A percentile compares a stretch with the other conserved stretches of the same genome.
Evolutionary conservation across 2,329 filamentous ascomycete species (phyloP).

Genomic region (Penicillium sp.): DNA sequence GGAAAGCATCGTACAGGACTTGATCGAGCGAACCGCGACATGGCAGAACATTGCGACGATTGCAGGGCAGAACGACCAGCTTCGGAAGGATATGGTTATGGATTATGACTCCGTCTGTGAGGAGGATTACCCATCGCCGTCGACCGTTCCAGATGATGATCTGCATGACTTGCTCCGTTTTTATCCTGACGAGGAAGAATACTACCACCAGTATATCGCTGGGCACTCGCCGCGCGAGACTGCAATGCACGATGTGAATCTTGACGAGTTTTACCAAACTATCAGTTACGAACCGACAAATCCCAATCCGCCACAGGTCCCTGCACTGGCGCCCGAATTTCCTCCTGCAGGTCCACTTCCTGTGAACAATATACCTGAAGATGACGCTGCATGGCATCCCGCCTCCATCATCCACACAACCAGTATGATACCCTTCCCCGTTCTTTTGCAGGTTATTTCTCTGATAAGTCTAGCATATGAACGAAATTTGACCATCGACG

Average conservation of each 20-base stretch:
- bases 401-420: slow-evolving; percentile 38
- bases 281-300: slow-evolving; percentile 28
- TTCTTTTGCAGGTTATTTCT: not conserved
- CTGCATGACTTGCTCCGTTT: slow-evolving; percentile 43
- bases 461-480: slow-evolving; percentile 42
- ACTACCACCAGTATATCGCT: slow-evolving; percentile 25
- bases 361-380: slow-evolving; percentile 19
- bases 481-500: slow-evolving; percentile 50
- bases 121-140: slow-evolving; percentile 23
- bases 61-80: slow-evolving; percentile 28
- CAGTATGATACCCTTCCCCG: slow-evolving; percentile 31
- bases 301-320: slow-evolving; percentile 18
- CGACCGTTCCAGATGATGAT: slow-evolving; percentile 34
- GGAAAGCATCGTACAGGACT: slow-evolving; percentile 28
- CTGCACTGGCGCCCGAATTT: slow-evolving; percentile 6
- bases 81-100: slow-evolving; percentile 32
- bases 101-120: slow-evolving; percentile 34
- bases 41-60: slow-evolving; percentile 32
- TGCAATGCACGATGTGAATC: slow-evolving; percentile 33
- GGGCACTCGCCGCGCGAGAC: slow-evolving; percentile 18
- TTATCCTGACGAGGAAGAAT: slow-evolving; percentile 38
- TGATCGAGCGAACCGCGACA: slow-evolving; percentile 24
- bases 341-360: slow-evolving; percentile 11
- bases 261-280: slow-evolving; percentile 40
- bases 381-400: slow-evolving; percentile 29